Base-by-base conservation (phyloP, 1,284 basidiomycete genomes). In the Marasmius sp. region DNA sequence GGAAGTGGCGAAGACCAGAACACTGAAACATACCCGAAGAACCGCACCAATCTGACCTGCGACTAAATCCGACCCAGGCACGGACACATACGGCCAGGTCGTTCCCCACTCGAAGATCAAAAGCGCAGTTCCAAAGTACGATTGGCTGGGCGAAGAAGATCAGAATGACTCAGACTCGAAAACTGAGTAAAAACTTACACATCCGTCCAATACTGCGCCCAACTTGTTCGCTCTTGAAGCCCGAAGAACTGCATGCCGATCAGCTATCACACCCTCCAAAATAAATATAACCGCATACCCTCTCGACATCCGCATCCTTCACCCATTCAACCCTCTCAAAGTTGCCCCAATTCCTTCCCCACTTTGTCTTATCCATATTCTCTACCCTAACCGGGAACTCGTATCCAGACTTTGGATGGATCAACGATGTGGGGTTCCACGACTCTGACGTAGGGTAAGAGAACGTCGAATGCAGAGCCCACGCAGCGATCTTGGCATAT, bases 31-130 rank as follows among this genome's bases (percentile, higher is more conserved):
- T 14, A 54, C 52, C 52, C 52, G 11, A 10, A 54, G 18, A 14
- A 54, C 38, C 8, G 52, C 4, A 11, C 52, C 52, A 54, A 54
- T 54, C 52, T 54, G 34, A 6, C 52, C 52, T 37, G 34, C 37
- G 9, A 36, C 52, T 6, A 37, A 14, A 18, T 54, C 34, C 34
- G 37, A 37, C 12, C 34, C 52, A 38, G 52, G 52, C 14, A 34
- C 52, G 5, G 68, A 65, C 16, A 64, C 58, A 62, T 70, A 72
- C 2, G 71, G 71, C 71, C 70, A 72, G 10, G 70, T 73, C 3
- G 71, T 73, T 6, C 71, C 71, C 71, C 71, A 73, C 49, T 73
- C 71, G 54, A 73, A 73, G 22, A 73, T 65, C 34, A 73, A 60
- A 16, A 73, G 65, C n/a, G 68, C 62, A 18, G 65, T 64, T 12